Evolutionary conservation across 805 yeast species (phyloP), one percentile per base, ranked within the genome.

Genomic region (Candida piceae): DNA sequence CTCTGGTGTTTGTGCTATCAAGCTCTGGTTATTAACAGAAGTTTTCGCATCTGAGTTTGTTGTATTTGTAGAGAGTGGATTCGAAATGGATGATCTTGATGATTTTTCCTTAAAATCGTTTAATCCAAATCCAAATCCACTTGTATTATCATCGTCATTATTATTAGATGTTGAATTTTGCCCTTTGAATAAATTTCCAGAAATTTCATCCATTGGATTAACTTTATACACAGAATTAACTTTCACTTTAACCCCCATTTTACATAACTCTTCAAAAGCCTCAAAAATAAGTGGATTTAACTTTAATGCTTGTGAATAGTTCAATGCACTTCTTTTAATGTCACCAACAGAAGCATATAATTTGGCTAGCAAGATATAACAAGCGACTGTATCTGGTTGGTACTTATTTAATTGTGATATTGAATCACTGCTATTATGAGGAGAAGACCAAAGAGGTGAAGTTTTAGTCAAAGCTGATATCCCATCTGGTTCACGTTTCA

Each of bases 221-320:
- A 43, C 44, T 39, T 69, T 70, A 55, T 67, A 80, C 20, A 79
- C 64, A 0, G 78, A 58, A 44, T 73, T 73, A 5, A 80, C 76
- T 40, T 78, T 75, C 15, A 87, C 70, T 40, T 74, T 74, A 15
- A 82, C 85, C 10, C 95, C 93, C 62, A 82, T 63, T 32, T 70
- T 68, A 49, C 87, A 78, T 32, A 93, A 63, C 29, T 80, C 80
- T 46, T 80, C 86, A 45, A 86, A 79, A 0, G 96, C 87, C 53
- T 87, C 96, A 74, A 93, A 87, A 28, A 87, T 70, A 53, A 69
- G 85, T 13, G 95, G 96, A 54, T 93, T 84, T 44, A 70, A 61
- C 41, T 77, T 76, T 39, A 87, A 67, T 1, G 90, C 85, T 45
- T 72, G 76, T 0, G 85, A 71, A 55, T 80, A 84, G 50, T 77